A percentile compares a stretch with the other conserved stretches of the same genome.
Evolutionary conservation across 1,284 basidiomycete genomes (phyloP).

Genomic region (Rhodotorula sp.): DNA sequence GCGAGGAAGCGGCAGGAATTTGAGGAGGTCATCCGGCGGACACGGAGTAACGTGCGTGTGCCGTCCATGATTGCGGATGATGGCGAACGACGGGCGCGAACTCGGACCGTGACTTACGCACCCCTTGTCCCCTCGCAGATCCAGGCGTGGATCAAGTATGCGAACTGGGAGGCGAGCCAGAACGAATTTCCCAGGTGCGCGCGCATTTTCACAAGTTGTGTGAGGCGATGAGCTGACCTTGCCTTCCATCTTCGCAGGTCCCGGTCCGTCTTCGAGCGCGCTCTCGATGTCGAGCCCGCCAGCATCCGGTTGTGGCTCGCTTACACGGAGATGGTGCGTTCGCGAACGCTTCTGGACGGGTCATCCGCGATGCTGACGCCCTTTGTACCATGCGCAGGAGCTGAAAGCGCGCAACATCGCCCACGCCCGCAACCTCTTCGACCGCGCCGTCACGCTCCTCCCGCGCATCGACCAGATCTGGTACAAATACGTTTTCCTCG

Average conservation of each 20-base stretch:
- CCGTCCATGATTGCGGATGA: too few species aligned
- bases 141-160: conserved; percentile 62
- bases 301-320: conserved; percentile 88
- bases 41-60: conserved; percentile 75
- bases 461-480: conserved; percentile 74
- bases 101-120: background rate
- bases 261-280: conserved; percentile 92
- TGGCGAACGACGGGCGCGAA: conserved; percentile 50
- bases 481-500: conserved; percentile 71
- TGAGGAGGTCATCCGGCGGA: conserved; percentile 89
- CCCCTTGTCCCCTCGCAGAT: conserved; percentile 40
- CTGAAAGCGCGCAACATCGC: conserved; percentile 95
- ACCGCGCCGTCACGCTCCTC: conserved; percentile 91
- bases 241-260: conserved; percentile 49
- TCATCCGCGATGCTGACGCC: background rate
- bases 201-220: too few species aligned
- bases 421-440: conserved; percentile 93
- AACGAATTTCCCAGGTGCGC: conserved; percentile 77
- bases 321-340: conserved; percentile 81
- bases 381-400: conserved; percentile 55
- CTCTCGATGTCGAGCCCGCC: conserved; percentile 89
- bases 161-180: conserved; percentile 82
- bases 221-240: background rate
- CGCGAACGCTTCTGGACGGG: too few species aligned
- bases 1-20: conserved; percentile 94